Evolutionary conservation across 2,329 filamentous ascomycete genomes (phyloP).

Genomic region (Zymoseptoria crescenta): DNA sequence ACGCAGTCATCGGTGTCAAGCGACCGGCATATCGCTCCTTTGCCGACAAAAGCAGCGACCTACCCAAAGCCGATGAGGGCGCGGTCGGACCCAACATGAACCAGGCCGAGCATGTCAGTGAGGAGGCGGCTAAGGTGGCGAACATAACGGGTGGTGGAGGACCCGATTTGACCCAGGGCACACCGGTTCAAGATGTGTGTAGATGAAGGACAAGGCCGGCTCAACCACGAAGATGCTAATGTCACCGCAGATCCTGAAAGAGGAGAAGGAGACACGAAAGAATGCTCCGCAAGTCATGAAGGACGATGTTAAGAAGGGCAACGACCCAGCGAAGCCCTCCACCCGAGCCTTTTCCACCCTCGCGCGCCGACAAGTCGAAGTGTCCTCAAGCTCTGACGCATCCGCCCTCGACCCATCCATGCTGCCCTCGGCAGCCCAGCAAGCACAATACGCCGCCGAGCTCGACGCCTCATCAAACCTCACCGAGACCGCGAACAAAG

Average conservation of each 20-base stretch:
- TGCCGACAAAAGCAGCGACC: conserved; percentile 23
- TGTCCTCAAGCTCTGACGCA: conserved; percentile 3
- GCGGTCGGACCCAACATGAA: conserved; percentile 44
- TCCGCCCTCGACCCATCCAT: conserved; percentile 21
- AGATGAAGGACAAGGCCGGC: neutral
- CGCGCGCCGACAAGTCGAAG: conserved; percentile 29
- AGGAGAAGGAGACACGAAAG: conserved; percentile 53
- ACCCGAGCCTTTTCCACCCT: conserved; percentile 53
- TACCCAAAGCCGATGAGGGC: conserved; percentile 25
- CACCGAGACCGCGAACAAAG: conserved; percentile 42
- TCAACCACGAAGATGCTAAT: neutral
- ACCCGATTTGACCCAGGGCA: conserved; percentile 56
- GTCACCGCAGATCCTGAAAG: conserved; percentile 50
- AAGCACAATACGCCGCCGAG: conserved; percentile 15
- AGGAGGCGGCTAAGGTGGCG: conserved; percentile 55
- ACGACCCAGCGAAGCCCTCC: conserved; percentile 23
- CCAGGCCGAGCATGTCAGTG: conserved; percentile 52
- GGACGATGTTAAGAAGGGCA: conserved; percentile 44
- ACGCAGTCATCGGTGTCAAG: conserved; percentile 16
- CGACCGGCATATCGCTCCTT: conserved; percentile 19
- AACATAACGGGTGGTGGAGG: conserved; percentile 50
- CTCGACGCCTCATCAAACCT: conserved; percentile 9
- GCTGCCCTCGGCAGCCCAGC: conserved; percentile 22
- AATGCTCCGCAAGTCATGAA: conserved; percentile 61
- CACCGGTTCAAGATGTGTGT: conserved; percentile 57